phyloP scores from a whole-genome alignment of 2,329 filamentous ascomycete genomes.

The Hortaea sp. region DNA sequence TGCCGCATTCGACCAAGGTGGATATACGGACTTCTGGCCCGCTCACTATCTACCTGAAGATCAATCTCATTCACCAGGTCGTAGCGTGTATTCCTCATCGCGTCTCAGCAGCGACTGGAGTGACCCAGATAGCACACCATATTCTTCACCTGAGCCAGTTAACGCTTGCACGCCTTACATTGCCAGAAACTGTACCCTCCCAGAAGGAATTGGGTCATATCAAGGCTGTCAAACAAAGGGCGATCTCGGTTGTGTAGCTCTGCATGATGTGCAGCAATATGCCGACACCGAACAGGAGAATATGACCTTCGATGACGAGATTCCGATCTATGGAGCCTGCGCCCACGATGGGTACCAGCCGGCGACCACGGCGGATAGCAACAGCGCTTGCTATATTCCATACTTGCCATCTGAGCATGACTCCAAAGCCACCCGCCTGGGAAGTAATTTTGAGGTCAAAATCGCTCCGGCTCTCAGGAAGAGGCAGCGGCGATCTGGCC shows the following conservation, averaged over 20 bases:
- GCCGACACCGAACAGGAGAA: conserved; percentile 10
- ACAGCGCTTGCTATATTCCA: neutral
- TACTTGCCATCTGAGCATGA: neutral
- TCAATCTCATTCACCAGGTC: conserved; percentile 6
- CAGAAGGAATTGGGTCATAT: neutral
- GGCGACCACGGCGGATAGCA: neutral
- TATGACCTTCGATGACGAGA: conserved; percentile 5
- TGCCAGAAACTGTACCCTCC: neutral
- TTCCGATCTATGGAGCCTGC: conserved; percentile 3
- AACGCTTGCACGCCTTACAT: neutral
- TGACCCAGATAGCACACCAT: conserved; percentile 3
- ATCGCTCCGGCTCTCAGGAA: conserved; percentile 8
- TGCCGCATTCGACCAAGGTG: no score
- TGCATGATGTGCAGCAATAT: conserved; percentile 15
- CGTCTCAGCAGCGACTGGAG: neutral
- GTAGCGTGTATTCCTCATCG: conserved; percentile 6
- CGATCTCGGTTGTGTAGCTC: conserved; percentile 9
- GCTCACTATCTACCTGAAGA: neutral
- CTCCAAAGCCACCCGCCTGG: conserved; percentile 1
- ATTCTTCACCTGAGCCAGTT: conserved; percentile 3
- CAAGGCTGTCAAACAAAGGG: neutral
- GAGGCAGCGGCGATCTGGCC: conserved; percentile 8
- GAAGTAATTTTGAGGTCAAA: conserved; percentile 1
- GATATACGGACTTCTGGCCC: no score
- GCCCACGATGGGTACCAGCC: conserved; percentile 18